Base-by-base conservation (phyloP, 2,329 filamentous ascomycete genomes). In the Blastomyces silverae region DNA sequence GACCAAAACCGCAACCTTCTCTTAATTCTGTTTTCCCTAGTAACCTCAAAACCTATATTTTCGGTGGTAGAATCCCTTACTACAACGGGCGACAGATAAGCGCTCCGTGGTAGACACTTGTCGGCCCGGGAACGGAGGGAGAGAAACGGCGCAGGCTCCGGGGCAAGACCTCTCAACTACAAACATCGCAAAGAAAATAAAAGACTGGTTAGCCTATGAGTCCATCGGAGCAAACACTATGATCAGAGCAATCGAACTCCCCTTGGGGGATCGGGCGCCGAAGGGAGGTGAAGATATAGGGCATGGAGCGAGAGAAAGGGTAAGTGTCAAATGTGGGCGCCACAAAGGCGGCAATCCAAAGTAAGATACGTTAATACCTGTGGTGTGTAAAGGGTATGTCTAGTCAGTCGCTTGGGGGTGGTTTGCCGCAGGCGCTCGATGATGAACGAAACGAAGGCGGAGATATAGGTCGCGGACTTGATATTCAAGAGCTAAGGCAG, bases 161-260 rank as follows among this genome's bases (percentile, higher is more conserved):
- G 3, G 37, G 56, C 6, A 39, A 39, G 22, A 39, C n/a, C 31
- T 58, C n/a, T 44, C n/a, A 44, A 58, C 56, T 58, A 42, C 11
- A 58, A 58, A 25, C 20, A 58, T 13, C n/a, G 37, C 37, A 44
- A 58, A 28, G 50, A 52, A 52, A 42, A 42, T 13, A 58, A 44
- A 37, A 58, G 39, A 22, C 10, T 6, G 5, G 56, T 58, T 37
- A 58, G 56, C 13, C n/a, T n/a, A 58, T 39, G 34, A 58, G 13
- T 15, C 25, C 22, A n/a, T 42, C 11, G 7, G n/a, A 37, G 15
- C 22, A 7, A 37, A 22, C 5, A 58, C 5, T n/a, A 25, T 39
- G 17, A 42, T 22, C 37, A 58, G 2, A 52, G 13, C 22, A 52
- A 28, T 44, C 22, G 7, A 44, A 42, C 10, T 34, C 7, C 25